Base-by-base conservation (phyloP, 257 asterid genomes). In the Lycium barbarum region DNA sequence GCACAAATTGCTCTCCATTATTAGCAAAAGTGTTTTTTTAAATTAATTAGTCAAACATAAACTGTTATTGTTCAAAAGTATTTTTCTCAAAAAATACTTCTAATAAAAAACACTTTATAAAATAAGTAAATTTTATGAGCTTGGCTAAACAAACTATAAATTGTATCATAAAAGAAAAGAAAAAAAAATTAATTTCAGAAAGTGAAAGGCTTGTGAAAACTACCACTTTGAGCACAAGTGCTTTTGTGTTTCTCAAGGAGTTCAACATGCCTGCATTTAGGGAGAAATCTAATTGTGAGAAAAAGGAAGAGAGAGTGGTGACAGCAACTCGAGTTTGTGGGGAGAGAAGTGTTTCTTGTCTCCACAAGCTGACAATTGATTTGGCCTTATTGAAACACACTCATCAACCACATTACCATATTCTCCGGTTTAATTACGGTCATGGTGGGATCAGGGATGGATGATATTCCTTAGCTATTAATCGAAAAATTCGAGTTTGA, bases 231-330 rank as follows among this genome's bases (percentile, higher is more conserved):
- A 18, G 80, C 55, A 80, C 45, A 70, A 58, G 89, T 36, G 36
- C 81, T 45, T 86, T 55, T 15, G 89, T 72, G 80, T 49, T 79
- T 26, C 57, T 87, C 88, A 54, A 78, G 86, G 88, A 85, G 89
- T 33, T 81, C 84, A 84, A 72, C 84, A 80, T 83, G 90, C 84
- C 90, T 72, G 82, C 81, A 88, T 84, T 86, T 86, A 70, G 72
- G 89, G 89, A 67, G 76, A 87, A 85, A 63, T 40, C 45, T 40
- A 40, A 40, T 1, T 2, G 45, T 40, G 45, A 40, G 45, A 70
- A 38, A 70, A 70, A 8, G 14, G 10, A 70, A 74, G 61, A 74
- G 7, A 51, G 81, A 73, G 81, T 20, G 79, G 61, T 36, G 47
- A 49, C 82, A 79, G 20, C 86, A 84, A 84, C 74, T 84, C 73